Evolutionary conservation across 768 basidiomycete species (phyloP).

Genomic region (Suillus cothurnatus): DNA sequence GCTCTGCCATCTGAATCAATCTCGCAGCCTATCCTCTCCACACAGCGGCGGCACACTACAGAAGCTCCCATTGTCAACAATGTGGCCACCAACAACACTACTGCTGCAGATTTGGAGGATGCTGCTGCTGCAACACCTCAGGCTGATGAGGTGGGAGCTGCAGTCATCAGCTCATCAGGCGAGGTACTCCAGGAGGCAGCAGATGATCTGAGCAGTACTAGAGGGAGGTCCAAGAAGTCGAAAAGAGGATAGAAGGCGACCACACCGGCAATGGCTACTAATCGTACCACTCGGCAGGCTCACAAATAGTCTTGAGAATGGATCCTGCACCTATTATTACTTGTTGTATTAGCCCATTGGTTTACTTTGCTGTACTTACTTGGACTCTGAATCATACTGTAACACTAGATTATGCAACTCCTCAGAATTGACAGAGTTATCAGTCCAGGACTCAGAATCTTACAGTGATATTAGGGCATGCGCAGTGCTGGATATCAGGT

Average conservation of each 20-base stretch:
- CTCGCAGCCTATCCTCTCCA: neutral
- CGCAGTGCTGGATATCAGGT: too few relatives aligned
- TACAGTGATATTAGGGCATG: neutral
- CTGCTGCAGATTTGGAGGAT: neutral
- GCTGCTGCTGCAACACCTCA: neutral
- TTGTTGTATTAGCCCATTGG: neutral
- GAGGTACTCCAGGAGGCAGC: too few relatives aligned
- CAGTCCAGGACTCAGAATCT: neutral
- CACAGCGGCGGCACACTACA: neutral
- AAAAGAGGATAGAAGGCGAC: neutral
- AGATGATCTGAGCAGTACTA: neutral
- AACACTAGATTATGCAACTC: neutral
- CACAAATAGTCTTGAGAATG: neutral
- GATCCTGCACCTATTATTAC: neutral
- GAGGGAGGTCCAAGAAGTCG: neutral
- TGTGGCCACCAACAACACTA: neutral
- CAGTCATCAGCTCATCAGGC: too few relatives aligned
- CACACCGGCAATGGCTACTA: neutral
- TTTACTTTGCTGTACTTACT: too few relatives aligned
- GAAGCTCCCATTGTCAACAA: neutral
- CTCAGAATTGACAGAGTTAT: neutral
- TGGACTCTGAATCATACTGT: neutral
- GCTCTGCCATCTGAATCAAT: neutral
- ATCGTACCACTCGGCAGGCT: neutral
- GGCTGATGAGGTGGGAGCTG: too few relatives aligned